Conservation (phyloP, 148 eudicot genomes). For the Gaultheria prostrata region DNA sequence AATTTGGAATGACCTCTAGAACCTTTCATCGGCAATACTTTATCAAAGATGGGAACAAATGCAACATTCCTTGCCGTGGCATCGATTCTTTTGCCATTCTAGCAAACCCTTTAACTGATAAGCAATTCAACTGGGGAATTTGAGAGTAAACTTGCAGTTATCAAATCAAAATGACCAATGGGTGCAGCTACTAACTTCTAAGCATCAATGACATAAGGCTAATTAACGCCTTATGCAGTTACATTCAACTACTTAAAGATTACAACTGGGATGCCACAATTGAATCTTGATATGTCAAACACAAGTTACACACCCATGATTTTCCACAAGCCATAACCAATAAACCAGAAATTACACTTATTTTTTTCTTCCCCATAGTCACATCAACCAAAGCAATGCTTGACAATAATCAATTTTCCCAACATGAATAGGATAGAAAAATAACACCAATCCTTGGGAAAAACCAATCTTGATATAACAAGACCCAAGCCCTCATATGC, state of each 20-base stretch:
- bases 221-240: background rate
- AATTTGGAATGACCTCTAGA: background rate
- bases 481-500: background rate
- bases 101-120: too few relatives aligned
- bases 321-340: background rate
- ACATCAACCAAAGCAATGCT: slow-evolving; percentile 1
- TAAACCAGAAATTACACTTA: background rate
- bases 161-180: background rate
- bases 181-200: background rate
- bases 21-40: background rate
- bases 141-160: background rate
- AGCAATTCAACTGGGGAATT: background rate
- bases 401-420: background rate
- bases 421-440: background rate
- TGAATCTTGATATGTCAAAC: background rate
- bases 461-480: background rate
- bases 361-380: background rate
- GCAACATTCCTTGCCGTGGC: background rate
- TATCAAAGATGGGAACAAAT: background rate
- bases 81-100: too few relatives aligned
- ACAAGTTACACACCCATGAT: background rate
- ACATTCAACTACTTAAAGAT: background rate
- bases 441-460: background rate
- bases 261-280: background rate
- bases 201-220: background rate